Base-by-base conservation (phyloP, 2,329 filamentous ascomycete genomes). In the Fusarium guadeloupense region DNA sequence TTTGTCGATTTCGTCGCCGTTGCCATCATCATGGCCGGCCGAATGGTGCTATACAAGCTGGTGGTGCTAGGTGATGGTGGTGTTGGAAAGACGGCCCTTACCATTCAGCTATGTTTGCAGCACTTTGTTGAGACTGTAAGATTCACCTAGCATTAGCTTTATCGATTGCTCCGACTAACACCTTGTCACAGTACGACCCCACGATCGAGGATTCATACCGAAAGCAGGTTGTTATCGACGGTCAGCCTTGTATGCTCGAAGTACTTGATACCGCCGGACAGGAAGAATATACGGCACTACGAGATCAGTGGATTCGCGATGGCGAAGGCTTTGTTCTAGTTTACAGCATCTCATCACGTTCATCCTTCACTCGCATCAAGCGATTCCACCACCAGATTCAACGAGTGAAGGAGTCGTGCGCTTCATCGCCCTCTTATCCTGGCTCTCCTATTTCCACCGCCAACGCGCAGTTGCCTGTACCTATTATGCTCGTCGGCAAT, bases 281-380 rank as follows among this genome's bases (percentile, higher is more conserved):
- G 77, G 95, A 99, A 80, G 95, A 99, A 80, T 99, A 98, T 79
- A 97, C 94, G 63, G 95, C 95, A 40, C 81, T 98, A 71, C 86
- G 95, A 72, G 95, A 98, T 76, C 95, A 98, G 81, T 98, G 94
- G 94, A 98, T 98, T 76, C 88, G 95, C 69, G 94, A 98, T 74
- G 94, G 95, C 67, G 95, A 99, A 77, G 95, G 95, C 17, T 98
- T 98, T 74, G 92, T 99, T 25, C 84, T 99, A 59, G 95, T 99
- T 65, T 98, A 99, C 83, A 97, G 93, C 81, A 98, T 99, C 78
- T 97, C 95, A 13, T 98, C 94, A 46, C 90, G 95, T 71, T 93
- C 93, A 28, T 98, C 94, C 17, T 98, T 98, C 75, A 89, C 90
- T 54, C 90, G 94, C 74, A 97, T 99, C 81, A 92, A 93, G 77